Percentiles rank a stretch among this genome's conserved stretches.
Evolutionary conservation across 495 filamentous ascomycete species (phyloP).

Genomic region (Penicillium argentinense): DNA sequence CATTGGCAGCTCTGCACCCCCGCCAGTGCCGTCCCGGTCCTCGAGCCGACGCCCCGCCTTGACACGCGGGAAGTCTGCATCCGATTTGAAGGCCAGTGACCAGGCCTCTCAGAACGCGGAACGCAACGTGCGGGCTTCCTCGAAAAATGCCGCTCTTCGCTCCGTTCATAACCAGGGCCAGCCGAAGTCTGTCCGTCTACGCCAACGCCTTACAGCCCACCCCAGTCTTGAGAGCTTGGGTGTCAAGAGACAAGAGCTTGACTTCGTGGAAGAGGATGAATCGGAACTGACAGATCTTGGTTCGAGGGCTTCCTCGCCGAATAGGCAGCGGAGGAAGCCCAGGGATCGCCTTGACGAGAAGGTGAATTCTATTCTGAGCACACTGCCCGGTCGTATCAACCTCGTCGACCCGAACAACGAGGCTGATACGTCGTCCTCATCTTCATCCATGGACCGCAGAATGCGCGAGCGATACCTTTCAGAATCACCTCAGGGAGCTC

Average conservation of each 20-base stretch:
- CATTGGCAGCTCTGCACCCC: too few species aligned
- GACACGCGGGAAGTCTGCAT: constrained; percentile 23
- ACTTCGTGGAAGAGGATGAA: constrained; percentile 28
- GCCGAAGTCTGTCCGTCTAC: constrained; percentile 27
- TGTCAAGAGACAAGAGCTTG: constrained; percentile 25
- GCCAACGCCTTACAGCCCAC: constrained; percentile 35
- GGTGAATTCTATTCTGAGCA: constrained; percentile 78
- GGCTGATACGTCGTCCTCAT: constrained; percentile 31
- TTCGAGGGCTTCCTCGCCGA: constrained; percentile 35
- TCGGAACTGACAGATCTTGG: constrained; percentile 15
- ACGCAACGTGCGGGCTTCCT: constrained; percentile 13
- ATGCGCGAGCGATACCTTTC: constrained; percentile 33
- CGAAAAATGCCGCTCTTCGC: constrained; percentile 14
- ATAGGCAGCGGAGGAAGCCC: constrained; percentile 36
- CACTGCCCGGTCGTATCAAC: constrained; percentile 76
- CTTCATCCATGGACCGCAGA: constrained; percentile 39
- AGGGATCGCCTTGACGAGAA: constrained; percentile 79
- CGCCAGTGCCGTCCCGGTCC: constrained; percentile 13
- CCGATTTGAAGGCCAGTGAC: constrained; percentile 12
- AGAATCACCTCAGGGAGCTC: constrained; percentile 35
- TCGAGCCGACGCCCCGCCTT: constrained; percentile 18
- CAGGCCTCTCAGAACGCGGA: constrained; percentile 13
- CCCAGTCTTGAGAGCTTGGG: constrained; percentile 42
- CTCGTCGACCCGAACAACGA: constrained; percentile 47
- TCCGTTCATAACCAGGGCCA: constrained; percentile 22